Base-by-base conservation (phyloP, 2,329 filamentous ascomycete species). In the Claviceps citrina region DNA sequence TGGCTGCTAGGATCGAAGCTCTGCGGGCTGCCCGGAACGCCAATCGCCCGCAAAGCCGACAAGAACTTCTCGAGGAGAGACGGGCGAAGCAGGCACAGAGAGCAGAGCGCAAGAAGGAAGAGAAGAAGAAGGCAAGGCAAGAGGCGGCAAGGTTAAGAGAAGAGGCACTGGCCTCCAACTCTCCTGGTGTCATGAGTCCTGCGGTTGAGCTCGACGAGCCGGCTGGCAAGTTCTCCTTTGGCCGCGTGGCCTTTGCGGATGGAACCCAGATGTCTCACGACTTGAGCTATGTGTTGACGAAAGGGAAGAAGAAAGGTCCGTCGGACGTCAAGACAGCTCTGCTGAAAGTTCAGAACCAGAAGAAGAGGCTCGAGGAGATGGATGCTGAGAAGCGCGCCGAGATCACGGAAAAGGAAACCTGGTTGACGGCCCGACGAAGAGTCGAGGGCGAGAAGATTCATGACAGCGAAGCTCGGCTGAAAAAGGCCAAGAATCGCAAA, bases 401-500 rank as follows among this genome's bases (percentile, higher is more conserved):
- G 44, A 80, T 96, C 33, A 78, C 86, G 44, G 84, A 95, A 61
- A 96, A 96, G 67, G 89, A 98, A 53, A 68, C 79, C 43, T 98
- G 91, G 91, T 68, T 95, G 43, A 89, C 83, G 36, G 91, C 91
- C 2, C 81, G 89, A 61, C 84, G 85, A 61, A 78, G 82, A 19
- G 85, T 81, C 1, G 84, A 93, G 57, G 91, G 91, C 36, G 87
- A 94, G 55, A 83, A 84, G 56, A 80, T 95, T 26, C 78, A 77
- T 44, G 86, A 96, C 54, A 85, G 94, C 57, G 84, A 85, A 46
- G 76, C 73, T 34, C 64, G 94, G 42, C 70, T 98, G 22, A 95
- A 94, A 70, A 95, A 94, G 69, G 83, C 87, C 0, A 68, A 96
- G 49, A 95, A 95, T 71, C 78, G 89, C 49, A 93, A 94, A 66